Evolutionary conservation across 495 filamentous ascomycete species (phyloP).

Genomic region (Chaetomidium leptoderma): DNA sequence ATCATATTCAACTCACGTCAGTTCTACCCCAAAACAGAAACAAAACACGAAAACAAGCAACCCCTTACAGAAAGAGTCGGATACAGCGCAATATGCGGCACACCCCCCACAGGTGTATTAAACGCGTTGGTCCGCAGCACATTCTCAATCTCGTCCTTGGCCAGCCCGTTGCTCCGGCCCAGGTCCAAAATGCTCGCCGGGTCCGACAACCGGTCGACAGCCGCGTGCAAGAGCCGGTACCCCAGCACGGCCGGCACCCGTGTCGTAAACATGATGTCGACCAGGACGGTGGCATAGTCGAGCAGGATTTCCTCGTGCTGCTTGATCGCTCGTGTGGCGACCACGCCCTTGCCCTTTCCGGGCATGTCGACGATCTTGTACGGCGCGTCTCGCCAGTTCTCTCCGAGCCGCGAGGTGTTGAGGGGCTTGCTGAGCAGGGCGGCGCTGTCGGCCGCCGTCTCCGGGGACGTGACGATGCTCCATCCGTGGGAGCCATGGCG

Average conservation of each 20-base stretch:
- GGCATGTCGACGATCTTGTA: slow-evolving; percentile 34
- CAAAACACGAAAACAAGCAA: neutral
- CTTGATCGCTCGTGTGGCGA: slow-evolving; percentile 33
- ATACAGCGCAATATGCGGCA: slow-evolving; percentile 37
- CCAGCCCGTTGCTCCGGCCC: slow-evolving; percentile 31
- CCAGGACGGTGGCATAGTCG: slow-evolving; percentile 36
- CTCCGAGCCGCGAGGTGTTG: neutral
- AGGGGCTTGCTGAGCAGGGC: neutral
- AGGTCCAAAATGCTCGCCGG: slow-evolving; percentile 30
- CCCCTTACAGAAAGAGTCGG: slow-evolving; percentile 34
- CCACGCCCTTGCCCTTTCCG: slow-evolving; percentile 37
- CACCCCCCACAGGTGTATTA: slow-evolving; percentile 27
- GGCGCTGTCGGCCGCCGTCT: slow-evolving; percentile 21
- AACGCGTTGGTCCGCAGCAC: slow-evolving; percentile 42
- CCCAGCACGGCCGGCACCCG: slow-evolving; percentile 27
- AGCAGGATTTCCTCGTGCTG: slow-evolving; percentile 35
- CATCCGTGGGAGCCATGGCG: slow-evolving; percentile 34
- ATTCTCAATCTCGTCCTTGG: slow-evolving; percentile 38
- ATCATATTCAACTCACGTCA: neutral
- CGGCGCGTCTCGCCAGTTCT: neutral
- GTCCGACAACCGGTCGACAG: slow-evolving; percentile 34
- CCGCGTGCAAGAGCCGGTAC: slow-evolving; percentile 32
- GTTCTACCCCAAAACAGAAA: no score
- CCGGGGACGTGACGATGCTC: slow-evolving; percentile 36
- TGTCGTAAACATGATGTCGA: slow-evolving; percentile 35